These are phyloP conservation scores for Epichloe brachyelytri DNA, from an alignment of 2,329 filamentous ascomycete genomes.

Conservation along the genomic window DNA sequence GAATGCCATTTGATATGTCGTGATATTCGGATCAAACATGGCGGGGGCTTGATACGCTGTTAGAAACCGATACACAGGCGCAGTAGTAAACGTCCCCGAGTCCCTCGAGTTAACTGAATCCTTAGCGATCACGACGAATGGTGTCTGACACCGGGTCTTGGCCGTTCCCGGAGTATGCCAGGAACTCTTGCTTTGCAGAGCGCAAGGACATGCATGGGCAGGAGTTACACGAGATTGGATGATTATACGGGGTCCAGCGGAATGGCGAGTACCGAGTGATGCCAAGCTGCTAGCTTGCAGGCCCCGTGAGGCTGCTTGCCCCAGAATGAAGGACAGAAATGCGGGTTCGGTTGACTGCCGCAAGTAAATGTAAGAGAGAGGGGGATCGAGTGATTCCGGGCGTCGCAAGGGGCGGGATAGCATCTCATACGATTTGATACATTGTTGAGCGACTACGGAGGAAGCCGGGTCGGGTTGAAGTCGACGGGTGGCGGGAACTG, in stretches of 20 bases:
- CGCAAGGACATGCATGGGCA: neutral
- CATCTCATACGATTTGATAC: neutral
- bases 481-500: too few species aligned
- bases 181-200: neutral
- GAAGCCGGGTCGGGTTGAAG: too few species aligned
- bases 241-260: neutral
- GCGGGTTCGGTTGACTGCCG: neutral
- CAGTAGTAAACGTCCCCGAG: neutral
- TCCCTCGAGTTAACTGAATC: neutral
- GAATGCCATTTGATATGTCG: neutral
- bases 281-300: neutral
- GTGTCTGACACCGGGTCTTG: conserved; percentile 2
- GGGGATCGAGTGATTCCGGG: too few species aligned
- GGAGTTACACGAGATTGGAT: neutral
- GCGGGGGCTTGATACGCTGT: neutral
- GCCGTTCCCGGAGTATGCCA: neutral
- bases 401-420: neutral
- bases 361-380: neutral
- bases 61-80: neutral
- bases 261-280: neutral
- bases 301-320: neutral
- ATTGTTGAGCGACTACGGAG: too few species aligned
- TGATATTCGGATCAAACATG: neutral
- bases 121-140: neutral
- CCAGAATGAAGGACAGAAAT: neutral